Evolutionary conservation across 2,329 filamentous ascomycete species (phyloP).

Genomic region (Fusarium sp.): DNA sequence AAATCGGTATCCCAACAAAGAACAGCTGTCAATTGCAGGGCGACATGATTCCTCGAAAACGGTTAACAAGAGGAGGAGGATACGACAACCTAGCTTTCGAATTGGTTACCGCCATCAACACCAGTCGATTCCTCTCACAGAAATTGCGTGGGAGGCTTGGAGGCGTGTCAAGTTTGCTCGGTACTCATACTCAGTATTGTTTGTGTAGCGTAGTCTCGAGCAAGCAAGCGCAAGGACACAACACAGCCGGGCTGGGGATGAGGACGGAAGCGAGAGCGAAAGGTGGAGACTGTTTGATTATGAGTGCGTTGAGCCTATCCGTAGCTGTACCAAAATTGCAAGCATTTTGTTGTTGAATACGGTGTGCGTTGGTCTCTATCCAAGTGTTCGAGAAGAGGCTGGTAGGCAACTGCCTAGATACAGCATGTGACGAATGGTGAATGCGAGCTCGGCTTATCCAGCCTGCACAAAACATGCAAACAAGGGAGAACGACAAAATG

Average conservation of each 20-base stretch:
- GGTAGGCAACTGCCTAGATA: constrained; percentile 1
- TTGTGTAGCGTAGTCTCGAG: constrained; percentile 4
- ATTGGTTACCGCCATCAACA: not conserved
- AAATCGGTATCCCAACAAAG: constrained; percentile 4
- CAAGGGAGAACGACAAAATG: constrained; percentile 2
- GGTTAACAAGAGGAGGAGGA: not conserved
- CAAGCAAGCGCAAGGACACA: constrained; percentile 10
- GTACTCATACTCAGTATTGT: constrained; percentile 18
- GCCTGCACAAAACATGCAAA: constrained; percentile 23
- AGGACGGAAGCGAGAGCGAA: constrained; percentile 7
- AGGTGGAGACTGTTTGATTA: constrained; percentile 26
- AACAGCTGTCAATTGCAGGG: constrained; percentile 7
- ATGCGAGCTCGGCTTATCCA: constrained; percentile 23
- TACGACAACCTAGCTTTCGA: not conserved
- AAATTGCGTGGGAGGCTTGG: constrained; percentile 9
- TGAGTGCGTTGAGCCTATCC: constrained; percentile 26
- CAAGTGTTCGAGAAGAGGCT: constrained; percentile 36
- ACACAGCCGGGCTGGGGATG: constrained; percentile 5
- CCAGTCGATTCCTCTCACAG: not conserved
- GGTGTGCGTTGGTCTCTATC: constrained; percentile 24
- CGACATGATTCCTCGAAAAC: not conserved
- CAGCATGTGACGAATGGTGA: constrained; percentile 21
- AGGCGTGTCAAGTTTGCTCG: constrained; percentile 1
- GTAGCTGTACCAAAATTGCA: constrained; percentile 23
- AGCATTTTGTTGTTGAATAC: constrained; percentile 17